Evolutionary conservation across 139 green algal species (phyloP), one percentile per base, ranked within the genome.

Genomic region (Microglena sp.): DNA sequence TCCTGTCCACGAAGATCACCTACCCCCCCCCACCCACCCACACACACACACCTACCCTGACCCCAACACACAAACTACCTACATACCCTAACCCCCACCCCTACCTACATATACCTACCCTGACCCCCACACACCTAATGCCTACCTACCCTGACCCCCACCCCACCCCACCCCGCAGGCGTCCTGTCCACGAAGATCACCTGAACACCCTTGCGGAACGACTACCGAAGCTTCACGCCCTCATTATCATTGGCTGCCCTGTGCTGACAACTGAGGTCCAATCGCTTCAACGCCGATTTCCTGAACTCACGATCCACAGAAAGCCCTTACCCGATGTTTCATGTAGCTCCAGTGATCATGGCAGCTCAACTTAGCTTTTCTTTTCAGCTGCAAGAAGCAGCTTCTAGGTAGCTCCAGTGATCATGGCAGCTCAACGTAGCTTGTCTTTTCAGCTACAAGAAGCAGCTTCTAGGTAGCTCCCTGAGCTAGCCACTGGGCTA

Each of bases 261-360:
- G 58, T 64, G 58, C 58, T 64, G 7, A 55, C 50, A 5, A 35
- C 50, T 4, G 15, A 34, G 33, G 24, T 64, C 2, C 58, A 64
- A 35, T n/a, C 33, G 33, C 58, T 64, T 5, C 58, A 64, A 15
- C 58, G 58, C 24, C 32, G 58, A 5, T 64, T 64, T 26, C 58
- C 58, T 3, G 58, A 64, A 35, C 58, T 64, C 22, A 30, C 53
- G 24, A 64, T 64, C 33, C 58, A 64, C 58, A 33, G 58, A 33
- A 64, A 64, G 58, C 58, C 58, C 2, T 6, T 64, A 5, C 36
- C 36, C 26, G 58, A 64, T 6, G 7, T 64, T 5, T 64, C 58
- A 2, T 64, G 58, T 35, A 55, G 34, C 33, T 50, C 29, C 33
- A 64, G 58, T 35, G 58, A 64, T 7, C 58, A 54, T 4, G 33